phyloP scores from a whole-genome alignment of 2,329 filamentous ascomycete genomes.

The Aspergillus vadensis region DNA sequence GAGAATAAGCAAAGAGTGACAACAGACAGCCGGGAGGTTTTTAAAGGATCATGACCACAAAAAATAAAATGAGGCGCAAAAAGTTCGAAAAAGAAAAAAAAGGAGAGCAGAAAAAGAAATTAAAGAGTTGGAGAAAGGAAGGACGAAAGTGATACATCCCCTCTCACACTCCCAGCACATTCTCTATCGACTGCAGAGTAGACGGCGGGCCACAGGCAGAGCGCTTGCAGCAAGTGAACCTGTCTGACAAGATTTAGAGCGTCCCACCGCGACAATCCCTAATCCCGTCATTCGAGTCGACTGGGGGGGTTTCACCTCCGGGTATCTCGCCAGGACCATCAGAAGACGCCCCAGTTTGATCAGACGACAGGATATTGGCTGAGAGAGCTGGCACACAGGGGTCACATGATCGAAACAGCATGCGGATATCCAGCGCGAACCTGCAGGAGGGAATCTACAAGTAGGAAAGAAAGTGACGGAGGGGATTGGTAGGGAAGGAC shows the following conservation, averaged over 20 bases:
- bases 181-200: slow-evolving; percentile 22
- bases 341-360: slow-evolving; percentile 23
- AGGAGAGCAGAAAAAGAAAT: slow-evolving; percentile 13
- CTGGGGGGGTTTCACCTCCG: slow-evolving; percentile 28
- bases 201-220: slow-evolving; percentile 22
- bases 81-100: background rate
- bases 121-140: slow-evolving; percentile 10
- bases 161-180: slow-evolving; percentile 10
- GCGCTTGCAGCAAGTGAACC: slow-evolving; percentile 29
- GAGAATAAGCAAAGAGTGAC: slow-evolving; percentile 21
- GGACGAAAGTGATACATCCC: slow-evolving; percentile 29
- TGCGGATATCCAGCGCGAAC: slow-evolving; percentile 38
- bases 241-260: slow-evolving; percentile 36
- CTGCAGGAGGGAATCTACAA: slow-evolving; percentile 29
- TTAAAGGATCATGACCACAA: slow-evolving; percentile 11
- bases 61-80: slow-evolving; percentile 8
- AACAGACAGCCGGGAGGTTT: slow-evolving; percentile 13
- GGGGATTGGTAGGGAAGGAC: slow-evolving; percentile 27
- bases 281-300: slow-evolving; percentile 22
- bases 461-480: slow-evolving; percentile 1
- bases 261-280: slow-evolving; percentile 21
- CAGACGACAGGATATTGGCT: slow-evolving; percentile 29
- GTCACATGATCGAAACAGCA: slow-evolving; percentile 42
- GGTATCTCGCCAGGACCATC: slow-evolving; percentile 21
- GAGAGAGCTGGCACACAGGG: slow-evolving; percentile 22